Base-by-base conservation (phyloP, 306 rosid species). In the Morella rubra region DNA sequence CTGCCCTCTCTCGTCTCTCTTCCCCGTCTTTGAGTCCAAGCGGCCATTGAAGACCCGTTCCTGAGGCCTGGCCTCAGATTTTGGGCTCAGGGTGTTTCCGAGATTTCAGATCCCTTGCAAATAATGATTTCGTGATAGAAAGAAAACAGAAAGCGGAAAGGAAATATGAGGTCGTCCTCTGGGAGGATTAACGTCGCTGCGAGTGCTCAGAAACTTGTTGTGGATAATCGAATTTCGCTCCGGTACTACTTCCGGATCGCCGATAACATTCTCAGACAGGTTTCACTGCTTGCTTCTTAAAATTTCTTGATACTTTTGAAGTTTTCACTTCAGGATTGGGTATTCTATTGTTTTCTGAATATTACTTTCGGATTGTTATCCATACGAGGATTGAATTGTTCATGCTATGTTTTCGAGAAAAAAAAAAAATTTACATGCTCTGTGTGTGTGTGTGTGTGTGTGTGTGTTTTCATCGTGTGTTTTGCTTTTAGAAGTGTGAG, bases 191-290 rank as follows among this genome's bases (percentile, higher is more conserved):
- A 86, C 88, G 84, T 94, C 74, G 91, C 96, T 58, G 91, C 89
- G 18, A 77, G 87, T 60, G 87, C 98, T 71, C 96, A 84, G 84
- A 85, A 77, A 56, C 83, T 90, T 52, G 90, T 81, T 32, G 96
- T 94, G 52, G 97, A 94, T 47, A 85, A 94, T 67, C 87, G 96
- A 73, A 90, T 94, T 81, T 71, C 96, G 10, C 91, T 94, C 24
- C 91, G 95, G 5, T 89, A 86, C 69, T 94, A 94, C 81, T 78
- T 74, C 32, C 90, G 98, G 80, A 91, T 94, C 82, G 96, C 98
- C 4, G 93, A 94, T 75, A 94, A 88, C 79, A 77, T 94, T 69
- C 91, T 91, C 86, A 87, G 84, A 78, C 98, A 94, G 98, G 98
- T 94, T 19, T 58, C 59, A 11, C 66, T n/a, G 32, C 73, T 59